Evolutionary conservation across 192 early-diverging fungal species (phyloP), one percentile per base, ranked within the genome.

Genomic region (Dissophora ornata): DNA sequence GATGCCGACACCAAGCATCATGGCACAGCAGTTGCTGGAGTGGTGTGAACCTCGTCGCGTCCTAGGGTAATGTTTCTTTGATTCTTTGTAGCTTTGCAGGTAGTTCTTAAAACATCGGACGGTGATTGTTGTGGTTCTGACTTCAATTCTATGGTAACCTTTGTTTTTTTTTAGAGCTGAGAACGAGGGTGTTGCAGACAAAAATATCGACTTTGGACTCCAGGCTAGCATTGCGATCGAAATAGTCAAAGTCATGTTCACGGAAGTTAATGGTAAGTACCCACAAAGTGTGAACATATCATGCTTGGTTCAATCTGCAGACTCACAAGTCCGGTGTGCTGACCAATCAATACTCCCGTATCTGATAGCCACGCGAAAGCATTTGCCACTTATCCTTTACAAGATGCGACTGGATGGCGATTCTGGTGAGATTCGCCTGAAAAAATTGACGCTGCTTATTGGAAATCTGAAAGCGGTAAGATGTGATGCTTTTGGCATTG

Each of bases 11-110:
- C 89, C 88, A 16, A 22, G 70, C 4, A 89, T 89, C 50, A 90
- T 92, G 19, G 88, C 85, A 2, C 90, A 91, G 40, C 91, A 93
- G 78, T 49, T 96, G 34, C 67, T 90, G 28, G 88, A 92, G 34
- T 96, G 93, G 94, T 82, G 85, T 9, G 92, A 96, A 30, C 88
- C 90, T 19, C 86, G 90, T 52, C 88, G 90, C 41, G 52, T 89
- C 4, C 64, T 87, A 11, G 82, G 84, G 83, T 90, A 83, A n/a
- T n/a, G n/a, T n/a, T n/a, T n/a, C n/a, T n/a, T n/a, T n/a, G n/a
- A n/a, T n/a, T n/a, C n/a, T n/a, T n/a, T n/a, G n/a, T n/a, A n/a
- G n/a, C n/a, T n/a, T n/a, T n/a, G n/a, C n/a, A n/a, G n/a, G n/a
- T n/a, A n/a, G n/a, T n/a, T n/a, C n/a, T n/a, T n/a, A n/a, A n/a